These are phyloP conservation scores for Apiospora kogelbergensis DNA, from an alignment of 2,329 filamentous ascomycete species.

Conservation along the genomic window DNA sequence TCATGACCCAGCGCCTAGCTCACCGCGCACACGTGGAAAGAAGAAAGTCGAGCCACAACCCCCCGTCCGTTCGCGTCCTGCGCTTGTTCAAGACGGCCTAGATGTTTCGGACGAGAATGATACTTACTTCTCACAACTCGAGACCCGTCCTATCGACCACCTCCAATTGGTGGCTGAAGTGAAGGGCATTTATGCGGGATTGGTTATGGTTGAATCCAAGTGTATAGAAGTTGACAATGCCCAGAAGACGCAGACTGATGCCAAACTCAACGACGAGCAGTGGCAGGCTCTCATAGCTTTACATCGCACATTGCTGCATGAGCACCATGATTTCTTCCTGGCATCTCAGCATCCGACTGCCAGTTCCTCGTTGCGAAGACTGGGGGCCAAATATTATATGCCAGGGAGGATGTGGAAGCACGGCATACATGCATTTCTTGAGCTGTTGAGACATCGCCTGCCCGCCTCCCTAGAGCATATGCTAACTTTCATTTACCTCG, in stretches of 20 bases:
- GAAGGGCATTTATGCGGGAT: constrained; percentile 77
- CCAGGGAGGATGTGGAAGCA: constrained; percentile 93
- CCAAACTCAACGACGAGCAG: constrained; percentile 62
- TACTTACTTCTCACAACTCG: constrained; percentile 23
- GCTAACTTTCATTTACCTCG: constrained; percentile 84
- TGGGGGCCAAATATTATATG: constrained; percentile 86
- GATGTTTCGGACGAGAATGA: background rate
- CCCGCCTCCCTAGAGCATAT: constrained; percentile 83
- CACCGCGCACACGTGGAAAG: background rate
- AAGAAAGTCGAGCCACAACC: background rate
- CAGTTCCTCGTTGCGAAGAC: constrained; percentile 60
- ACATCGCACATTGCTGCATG: constrained; percentile 77
- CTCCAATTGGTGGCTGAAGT: constrained; percentile 80
- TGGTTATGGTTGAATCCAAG: constrained; percentile 85
- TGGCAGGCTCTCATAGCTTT: constrained; percentile 84
- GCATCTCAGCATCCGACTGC: constrained; percentile 85
- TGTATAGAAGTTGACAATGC: constrained; percentile 80
- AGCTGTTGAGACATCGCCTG: constrained; percentile 71
- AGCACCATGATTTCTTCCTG: constrained; percentile 84
- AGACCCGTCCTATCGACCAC: constrained; percentile 64
- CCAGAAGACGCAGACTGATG: constrained; percentile 44
- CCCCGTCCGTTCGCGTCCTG: background rate
- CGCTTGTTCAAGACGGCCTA: background rate
- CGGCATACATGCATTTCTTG: constrained; percentile 83
- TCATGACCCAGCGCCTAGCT: background rate